A percentile compares a stretch with the other conserved stretches of the same genome.
These are phyloP conservation scores for Teratosphaeria destructans DNA, from an alignment of 2,329 filamentous ascomycete genomes.

Conservation along the genomic window DNA sequence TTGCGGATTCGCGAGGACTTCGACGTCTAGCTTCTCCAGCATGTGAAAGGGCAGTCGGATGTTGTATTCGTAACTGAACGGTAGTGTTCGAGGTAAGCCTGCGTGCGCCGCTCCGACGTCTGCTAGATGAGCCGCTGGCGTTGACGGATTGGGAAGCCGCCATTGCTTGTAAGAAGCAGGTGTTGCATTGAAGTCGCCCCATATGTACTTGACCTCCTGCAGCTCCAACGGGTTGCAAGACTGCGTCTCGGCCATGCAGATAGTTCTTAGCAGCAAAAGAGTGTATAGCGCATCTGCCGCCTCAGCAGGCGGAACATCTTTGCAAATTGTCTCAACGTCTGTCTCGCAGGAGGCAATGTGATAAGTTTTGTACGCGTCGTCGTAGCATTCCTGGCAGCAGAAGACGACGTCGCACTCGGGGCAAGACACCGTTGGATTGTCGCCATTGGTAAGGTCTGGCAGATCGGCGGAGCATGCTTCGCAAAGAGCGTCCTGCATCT, in stretches of 20 bases:
- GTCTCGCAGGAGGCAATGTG: constrained; percentile 49
- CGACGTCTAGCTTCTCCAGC: constrained; percentile 74
- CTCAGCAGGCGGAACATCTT: constrained; percentile 46
- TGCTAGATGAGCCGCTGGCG: neutral
- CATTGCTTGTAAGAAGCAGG: constrained; percentile 8
- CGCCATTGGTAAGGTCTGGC: constrained; percentile 33
- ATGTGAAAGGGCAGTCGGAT: constrained; percentile 65
- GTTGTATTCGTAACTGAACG: constrained; percentile 68
- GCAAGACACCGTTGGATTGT: constrained; percentile 31
- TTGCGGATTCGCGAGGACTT: constrained; percentile 51
- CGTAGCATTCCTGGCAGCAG: constrained; percentile 47
- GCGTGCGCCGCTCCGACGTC: neutral
- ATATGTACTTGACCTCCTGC: constrained; percentile 52
- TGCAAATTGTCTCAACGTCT: constrained; percentile 46
- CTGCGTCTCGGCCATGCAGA: constrained; percentile 53
- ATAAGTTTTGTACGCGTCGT: constrained; percentile 45
- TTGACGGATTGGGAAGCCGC: neutral
- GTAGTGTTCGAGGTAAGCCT: constrained; percentile 48
- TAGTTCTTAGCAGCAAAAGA: constrained; percentile 46
- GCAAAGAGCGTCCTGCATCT: constrained; percentile 75
- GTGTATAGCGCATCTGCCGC: constrained; percentile 52
- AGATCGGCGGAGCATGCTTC: constrained; percentile 76
- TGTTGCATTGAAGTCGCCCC: constrained; percentile 47
- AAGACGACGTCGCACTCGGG: constrained; percentile 48
- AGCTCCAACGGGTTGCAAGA: constrained; percentile 49